Conservation (phyloP, 2,329 filamentous ascomycete genomes). For the Fusarium sp. region DNA sequence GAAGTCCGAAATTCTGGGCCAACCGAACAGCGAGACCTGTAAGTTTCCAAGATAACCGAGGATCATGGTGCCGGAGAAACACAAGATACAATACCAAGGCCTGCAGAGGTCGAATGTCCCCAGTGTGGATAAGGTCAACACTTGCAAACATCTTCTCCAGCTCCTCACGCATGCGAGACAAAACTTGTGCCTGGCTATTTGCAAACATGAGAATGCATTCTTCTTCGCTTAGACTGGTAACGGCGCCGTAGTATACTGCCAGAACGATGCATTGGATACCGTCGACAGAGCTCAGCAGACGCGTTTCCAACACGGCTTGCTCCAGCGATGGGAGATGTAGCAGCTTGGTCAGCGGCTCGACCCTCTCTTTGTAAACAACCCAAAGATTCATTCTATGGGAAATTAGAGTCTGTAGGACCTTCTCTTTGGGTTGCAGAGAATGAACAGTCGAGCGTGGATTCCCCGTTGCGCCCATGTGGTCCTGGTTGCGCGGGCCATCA, state of each 20-base stretch:
- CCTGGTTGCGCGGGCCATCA: not conserved
- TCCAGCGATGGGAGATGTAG: constrained; percentile 15
- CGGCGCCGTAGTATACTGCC: constrained; percentile 11
- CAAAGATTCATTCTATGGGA: constrained; percentile 13
- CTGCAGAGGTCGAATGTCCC: constrained; percentile 16
- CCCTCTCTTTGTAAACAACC: constrained; percentile 17
- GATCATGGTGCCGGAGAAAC: constrained; percentile 19
- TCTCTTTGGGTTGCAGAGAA: not conserved
- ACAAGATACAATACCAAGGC: constrained; percentile 10
- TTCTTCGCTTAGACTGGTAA: constrained; percentile 14
- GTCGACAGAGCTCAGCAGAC: not conserved
- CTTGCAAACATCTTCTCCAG: constrained; percentile 14
- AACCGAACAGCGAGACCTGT: constrained; percentile 14
- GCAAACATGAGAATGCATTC: constrained; percentile 11
- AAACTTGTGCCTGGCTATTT: constrained; percentile 3
- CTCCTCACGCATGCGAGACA: constrained; percentile 4
- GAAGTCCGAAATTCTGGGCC: constrained; percentile 21
- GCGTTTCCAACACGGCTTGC: constrained; percentile 4
- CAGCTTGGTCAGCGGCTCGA: constrained; percentile 15
- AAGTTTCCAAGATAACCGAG: constrained; percentile 15
- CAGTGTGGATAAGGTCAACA: constrained; percentile 14
- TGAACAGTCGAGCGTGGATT: too few relatives aligned
- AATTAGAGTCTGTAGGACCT: not conserved
- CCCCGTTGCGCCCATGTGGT: not conserved
- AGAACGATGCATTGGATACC: constrained; percentile 17